phyloP scores from a whole-genome alignment of 148 eudicot species.

The Arbutus unedo region DNA sequence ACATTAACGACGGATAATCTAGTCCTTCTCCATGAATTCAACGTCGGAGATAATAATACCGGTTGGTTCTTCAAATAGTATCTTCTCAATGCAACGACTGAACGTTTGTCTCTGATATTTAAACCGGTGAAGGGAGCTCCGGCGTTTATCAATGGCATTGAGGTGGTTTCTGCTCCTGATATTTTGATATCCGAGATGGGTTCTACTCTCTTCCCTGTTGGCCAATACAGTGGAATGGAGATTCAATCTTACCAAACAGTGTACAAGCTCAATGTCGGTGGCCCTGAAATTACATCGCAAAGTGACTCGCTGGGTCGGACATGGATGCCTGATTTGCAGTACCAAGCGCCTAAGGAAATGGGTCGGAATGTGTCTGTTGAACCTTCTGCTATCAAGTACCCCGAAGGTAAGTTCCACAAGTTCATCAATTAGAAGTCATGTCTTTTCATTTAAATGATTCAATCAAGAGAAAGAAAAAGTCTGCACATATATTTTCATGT shows the following conservation, averaged over 20 bases:
- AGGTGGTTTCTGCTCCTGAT: conserved; percentile 71
- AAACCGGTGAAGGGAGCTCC: conserved; percentile 41
- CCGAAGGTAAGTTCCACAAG: conserved; percentile 24
- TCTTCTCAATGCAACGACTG: conserved; percentile 47
- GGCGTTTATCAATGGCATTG: conserved; percentile 71
- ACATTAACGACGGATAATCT: conserved; percentile 45
- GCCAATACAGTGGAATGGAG: conserved; percentile 33
- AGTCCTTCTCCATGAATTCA: conserved; percentile 53
- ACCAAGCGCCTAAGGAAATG: conserved; percentile 29
- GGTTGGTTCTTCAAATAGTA: conserved; percentile 47
- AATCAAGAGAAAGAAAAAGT: too few species aligned
- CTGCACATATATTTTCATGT: too few species aligned
- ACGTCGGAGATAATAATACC: not conserved
- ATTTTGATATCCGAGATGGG: conserved; percentile 40
- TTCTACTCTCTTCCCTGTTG: conserved; percentile 48
- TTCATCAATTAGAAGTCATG: too few species aligned
- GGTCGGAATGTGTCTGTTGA: conserved; percentile 35
- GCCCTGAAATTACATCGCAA: conserved; percentile 33
- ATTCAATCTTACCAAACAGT: conserved; percentile 39
- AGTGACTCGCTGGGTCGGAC: conserved; percentile 67
- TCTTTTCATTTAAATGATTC: too few species aligned
- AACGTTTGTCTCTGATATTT: conserved; percentile 44
- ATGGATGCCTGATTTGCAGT: conserved; percentile 47
- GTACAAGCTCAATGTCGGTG: conserved; percentile 68
- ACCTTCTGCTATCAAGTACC: conserved; percentile 45